Evolutionary conservation across 345 rosid genomes (phyloP), one percentile per base, ranked within the genome.

Genomic region (Melastoma malabathricum): DNA sequence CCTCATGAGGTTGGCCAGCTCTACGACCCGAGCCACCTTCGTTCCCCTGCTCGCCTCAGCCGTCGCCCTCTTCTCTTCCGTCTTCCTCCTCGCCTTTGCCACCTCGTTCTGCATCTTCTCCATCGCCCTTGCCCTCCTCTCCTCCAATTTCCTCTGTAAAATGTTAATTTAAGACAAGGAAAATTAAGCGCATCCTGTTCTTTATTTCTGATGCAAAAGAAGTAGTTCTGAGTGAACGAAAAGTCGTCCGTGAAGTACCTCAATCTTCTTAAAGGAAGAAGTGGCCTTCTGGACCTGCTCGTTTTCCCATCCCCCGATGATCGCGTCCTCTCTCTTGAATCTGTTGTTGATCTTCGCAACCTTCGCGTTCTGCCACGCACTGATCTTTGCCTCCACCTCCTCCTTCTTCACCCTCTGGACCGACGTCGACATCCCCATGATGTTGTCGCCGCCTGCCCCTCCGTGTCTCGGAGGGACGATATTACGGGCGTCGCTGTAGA

Each of bases 281-380:
- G 62, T 75, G 15, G 96, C 77, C 66, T 74, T 82, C 20, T 82
- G 89, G 1, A 82, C 79, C 48, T 87, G 95, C 58, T 92, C 96
- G 27, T 77, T 69, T 43, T 87, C 85, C 98, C 93, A 82, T 10
- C 98, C 98, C 61, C 73, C 79, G 64, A 87, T 80, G 16, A 92
- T 55, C 1, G 98, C 98, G 48, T 92, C 98, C 66, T 92, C 88
- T 60, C 98, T 76, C 71, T 92, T 92, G 60, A 86, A 80, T 80
- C 90, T 71, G 39, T 92, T 92, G 58, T 84, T 92, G 54, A 82
- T 52, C 88, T 92, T 92, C 0, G 96, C 80, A 15, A 92, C 47
- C 65, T 92, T 84, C 0, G 89, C 89, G 64, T 82, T 92, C 63
- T 87, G 85, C 96, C 96, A 92, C 25, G 98, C 98, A n/a, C 63